phyloP scores from a whole-genome alignment of 1,284 basidiomycete species.

The Mycena sp. region DNA sequence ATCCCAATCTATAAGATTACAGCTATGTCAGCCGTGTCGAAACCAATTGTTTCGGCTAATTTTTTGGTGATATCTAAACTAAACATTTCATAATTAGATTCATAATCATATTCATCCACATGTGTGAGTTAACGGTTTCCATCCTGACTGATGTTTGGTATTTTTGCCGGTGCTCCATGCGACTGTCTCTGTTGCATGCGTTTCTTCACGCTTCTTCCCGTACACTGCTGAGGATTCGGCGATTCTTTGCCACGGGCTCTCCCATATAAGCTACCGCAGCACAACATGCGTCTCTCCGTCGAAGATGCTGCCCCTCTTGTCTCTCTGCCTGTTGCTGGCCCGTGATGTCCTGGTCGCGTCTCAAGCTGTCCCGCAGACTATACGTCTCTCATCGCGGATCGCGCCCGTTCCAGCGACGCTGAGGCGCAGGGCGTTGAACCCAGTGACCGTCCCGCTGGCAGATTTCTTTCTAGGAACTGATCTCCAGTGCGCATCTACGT shows the following conservation, averaged over 20 bases:
- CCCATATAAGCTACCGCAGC: constrained; percentile 2
- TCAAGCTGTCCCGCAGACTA: constrained; percentile 41
- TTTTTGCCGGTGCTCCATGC: background rate
- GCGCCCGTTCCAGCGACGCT: constrained; percentile 41
- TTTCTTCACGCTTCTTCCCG: too few relatives aligned
- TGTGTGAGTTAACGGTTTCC: constrained; percentile 3
- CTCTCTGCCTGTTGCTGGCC: constrained; percentile 7
- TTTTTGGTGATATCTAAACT: too few relatives aligned
- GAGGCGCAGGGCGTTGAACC: constrained; percentile 48
- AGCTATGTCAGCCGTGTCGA: too few relatives aligned
- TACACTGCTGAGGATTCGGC: background rate
- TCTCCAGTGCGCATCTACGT: constrained; percentile 51
- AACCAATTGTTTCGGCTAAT: too few relatives aligned
- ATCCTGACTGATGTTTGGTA: background rate
- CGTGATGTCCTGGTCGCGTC: background rate
- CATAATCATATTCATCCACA: too few relatives aligned
- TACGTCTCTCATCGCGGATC: constrained; percentile 51
- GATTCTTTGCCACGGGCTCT: background rate
- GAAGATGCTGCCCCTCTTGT: constrained; percentile 19
- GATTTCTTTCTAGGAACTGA: constrained; percentile 66
- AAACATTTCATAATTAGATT: too few relatives aligned
- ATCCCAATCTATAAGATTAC: too few relatives aligned
- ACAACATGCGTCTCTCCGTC: background rate
- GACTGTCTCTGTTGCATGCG: too few relatives aligned
- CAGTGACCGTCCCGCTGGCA: constrained; percentile 52